Conservation (phyloP, 257 asterid genomes). For the Orobanche coerulescens region DNA sequence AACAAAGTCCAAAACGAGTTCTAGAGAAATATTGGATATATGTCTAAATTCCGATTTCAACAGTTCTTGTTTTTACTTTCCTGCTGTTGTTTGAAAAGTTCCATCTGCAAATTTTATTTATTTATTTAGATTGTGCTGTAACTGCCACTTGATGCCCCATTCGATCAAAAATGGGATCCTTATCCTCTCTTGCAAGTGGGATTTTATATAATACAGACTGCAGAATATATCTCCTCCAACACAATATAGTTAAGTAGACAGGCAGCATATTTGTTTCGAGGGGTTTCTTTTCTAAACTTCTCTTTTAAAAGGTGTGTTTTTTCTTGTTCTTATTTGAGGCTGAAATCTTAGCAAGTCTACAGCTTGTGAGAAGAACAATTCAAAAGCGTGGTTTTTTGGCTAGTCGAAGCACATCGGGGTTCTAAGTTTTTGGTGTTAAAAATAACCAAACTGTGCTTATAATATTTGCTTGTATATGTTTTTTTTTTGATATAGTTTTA, state of each 20-base stretch:
- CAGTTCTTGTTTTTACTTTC: neutral
- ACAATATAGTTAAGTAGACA: neutral
- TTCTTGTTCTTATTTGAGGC: neutral
- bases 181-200: neutral
- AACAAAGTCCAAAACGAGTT: neutral
- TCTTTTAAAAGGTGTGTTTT: neutral
- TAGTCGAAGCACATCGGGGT: neutral
- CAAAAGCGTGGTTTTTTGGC: neutral
- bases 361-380: neutral
- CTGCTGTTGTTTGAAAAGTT: neutral
- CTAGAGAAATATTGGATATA: neutral
- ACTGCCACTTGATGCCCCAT: neutral
- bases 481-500: constrained; percentile 3
- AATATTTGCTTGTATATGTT: neutral
- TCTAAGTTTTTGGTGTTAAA: neutral
- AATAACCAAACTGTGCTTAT: neutral
- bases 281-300: neutral
- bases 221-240: neutral
- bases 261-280: neutral
- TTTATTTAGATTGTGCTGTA: neutral
- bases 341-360: neutral
- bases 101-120: neutral
- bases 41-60: neutral
- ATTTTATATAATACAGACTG: neutral
- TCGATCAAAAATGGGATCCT: no score